These are phyloP conservation scores for Calonectria ilicicola DNA, from an alignment of 2,329 filamentous ascomycete species.

Conservation along the genomic window DNA sequence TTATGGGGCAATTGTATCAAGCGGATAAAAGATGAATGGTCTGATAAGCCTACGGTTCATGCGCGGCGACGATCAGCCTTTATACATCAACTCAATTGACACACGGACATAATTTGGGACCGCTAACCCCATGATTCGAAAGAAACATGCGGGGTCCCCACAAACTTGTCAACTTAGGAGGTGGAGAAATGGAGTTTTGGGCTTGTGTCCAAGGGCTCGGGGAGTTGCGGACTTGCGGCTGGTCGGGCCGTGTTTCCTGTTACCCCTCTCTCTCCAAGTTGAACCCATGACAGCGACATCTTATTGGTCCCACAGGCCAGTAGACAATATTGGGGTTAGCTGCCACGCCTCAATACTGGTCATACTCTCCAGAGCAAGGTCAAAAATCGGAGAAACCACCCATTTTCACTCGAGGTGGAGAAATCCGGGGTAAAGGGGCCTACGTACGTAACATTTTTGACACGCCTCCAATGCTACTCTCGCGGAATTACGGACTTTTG, in stretches of 20 bases:
- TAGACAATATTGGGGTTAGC: neutral
- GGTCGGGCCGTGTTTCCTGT: neutral
- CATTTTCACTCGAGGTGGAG: neutral
- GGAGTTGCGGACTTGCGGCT: neutral
- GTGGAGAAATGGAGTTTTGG: neutral
- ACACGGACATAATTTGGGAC: neutral
- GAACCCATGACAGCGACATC: neutral
- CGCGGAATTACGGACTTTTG: neutral
- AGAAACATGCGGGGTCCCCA: conserved; percentile 6
- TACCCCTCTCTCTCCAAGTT: neutral
- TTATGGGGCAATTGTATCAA: neutral
- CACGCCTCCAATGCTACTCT: neutral
- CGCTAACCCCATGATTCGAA: neutral
- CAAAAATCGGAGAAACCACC: neutral
- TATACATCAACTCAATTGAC: neutral
- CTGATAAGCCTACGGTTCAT: neutral
- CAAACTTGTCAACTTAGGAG: neutral
- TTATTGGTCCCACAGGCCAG: neutral
- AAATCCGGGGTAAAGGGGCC: neutral
- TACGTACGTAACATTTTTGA: neutral
- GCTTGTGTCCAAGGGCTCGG: neutral
- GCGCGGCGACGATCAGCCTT: neutral
- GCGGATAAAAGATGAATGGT: neutral
- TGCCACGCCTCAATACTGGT: neutral
- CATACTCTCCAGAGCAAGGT: neutral